Evolutionary conservation across 1,139 yeast species (phyloP), one percentile per base, ranked within the genome.

Genomic region (Taphrina wiesneri): DNA sequence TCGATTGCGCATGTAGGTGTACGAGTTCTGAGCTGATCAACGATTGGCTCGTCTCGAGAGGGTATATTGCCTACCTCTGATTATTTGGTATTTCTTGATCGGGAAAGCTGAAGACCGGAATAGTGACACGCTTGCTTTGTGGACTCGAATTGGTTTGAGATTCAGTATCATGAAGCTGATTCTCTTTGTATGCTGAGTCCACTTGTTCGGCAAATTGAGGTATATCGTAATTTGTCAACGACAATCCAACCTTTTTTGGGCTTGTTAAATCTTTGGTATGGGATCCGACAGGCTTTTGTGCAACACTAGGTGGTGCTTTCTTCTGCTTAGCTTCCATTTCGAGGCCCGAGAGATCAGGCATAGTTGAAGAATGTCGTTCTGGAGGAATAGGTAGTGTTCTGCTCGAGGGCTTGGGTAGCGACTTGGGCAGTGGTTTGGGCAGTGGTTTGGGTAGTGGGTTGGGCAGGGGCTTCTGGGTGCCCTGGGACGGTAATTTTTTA

Each of bases 71-170:
- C 49, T 45, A 45, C 49, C 49, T 23, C 49, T 21, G 13, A 19
- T 21, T 11, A n/a, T 21, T 21, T 11, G 25, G 49, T 21, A 13
- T 11, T n/a, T 45, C 49, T 21, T 45, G n/a, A 3, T 45, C 49
- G 21, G 49, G 25, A 23, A 45, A 45, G 49, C 49, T 45, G 23
- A 49, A 49, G 36, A 28, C 19, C 13, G 54, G 54, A 15, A 49
- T 49, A 3, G 54, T 49, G 17, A 49, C 39, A 1, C 28, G 25
- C 2, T 13, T n/a, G 43, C 43, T n/a, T 13, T 39, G 43, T 19
- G 19, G 19, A 39, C 19, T n/a, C 17, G 43, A 39, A 11, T n/a
- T 39, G 6, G 43, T 15, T 7, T n/a, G 17, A 15, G 19, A 7
- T 7, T 39, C 43, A 7, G 43, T 15, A n/a, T n/a, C 43, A 19